These are phyloP conservation scores for Saccharomyces hybrid DNA, from an alignment of 1,139 yeast genomes.

Conservation along the genomic window DNA sequence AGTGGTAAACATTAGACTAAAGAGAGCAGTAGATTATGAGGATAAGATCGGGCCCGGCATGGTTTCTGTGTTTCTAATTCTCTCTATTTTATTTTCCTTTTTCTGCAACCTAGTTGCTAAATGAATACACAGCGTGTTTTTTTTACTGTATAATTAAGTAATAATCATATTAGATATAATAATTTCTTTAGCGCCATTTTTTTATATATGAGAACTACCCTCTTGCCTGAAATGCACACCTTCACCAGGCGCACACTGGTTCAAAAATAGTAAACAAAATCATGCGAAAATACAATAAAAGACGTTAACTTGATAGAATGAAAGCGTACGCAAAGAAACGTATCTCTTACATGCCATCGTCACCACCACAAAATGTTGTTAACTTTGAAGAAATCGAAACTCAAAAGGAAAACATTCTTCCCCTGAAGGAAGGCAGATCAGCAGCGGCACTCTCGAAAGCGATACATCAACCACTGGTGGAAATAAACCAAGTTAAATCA, in stretches of 20 bases:
- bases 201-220: not conserved
- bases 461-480: constrained; percentile 26
- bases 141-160: not conserved
- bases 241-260: not conserved
- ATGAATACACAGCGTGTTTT: not conserved
- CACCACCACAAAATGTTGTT: constrained; percentile 13
- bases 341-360: not conserved
- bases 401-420: constrained; percentile 76
- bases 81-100: constrained; percentile 69
- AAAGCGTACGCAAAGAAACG: not conserved
- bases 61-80: constrained; percentile 66
- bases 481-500: constrained; percentile 17
- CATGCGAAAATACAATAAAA: not conserved
- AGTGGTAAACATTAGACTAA: constrained; percentile 72
- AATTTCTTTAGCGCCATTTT: not conserved
- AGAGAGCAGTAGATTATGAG: constrained; percentile 77
- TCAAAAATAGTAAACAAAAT: not conserved
- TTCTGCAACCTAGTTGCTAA: constrained; percentile 29
- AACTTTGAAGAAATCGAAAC: constrained; percentile 52
- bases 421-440: constrained; percentile 63
- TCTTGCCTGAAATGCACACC: not conserved
- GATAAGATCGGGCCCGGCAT: constrained; percentile 83
- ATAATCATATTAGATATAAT: not conserved
- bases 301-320: not conserved
- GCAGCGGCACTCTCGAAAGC: constrained; percentile 50